Percentiles rank a stretch among this genome's conserved stretches.
Evolutionary conservation across 805 yeast species (phyloP).

Genomic region (Cyberlindnera xishuangbannaensis): DNA sequence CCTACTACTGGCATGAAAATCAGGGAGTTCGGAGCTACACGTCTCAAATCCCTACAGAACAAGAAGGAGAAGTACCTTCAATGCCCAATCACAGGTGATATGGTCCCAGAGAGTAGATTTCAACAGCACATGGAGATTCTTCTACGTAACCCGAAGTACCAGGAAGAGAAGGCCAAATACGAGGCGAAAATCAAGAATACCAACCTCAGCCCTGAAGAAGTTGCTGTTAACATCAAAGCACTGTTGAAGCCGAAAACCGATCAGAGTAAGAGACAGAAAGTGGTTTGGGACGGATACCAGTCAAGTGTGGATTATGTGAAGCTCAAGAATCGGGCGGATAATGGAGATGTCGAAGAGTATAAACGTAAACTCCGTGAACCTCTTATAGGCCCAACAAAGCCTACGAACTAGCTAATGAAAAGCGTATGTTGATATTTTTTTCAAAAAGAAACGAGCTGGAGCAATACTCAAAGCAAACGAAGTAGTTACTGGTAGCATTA

Average conservation of each 20-base stretch:
- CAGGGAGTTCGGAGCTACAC: constrained; percentile 64
- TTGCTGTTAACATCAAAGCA: constrained; percentile 53
- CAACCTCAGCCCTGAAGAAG: constrained; percentile 51
- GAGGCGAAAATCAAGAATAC: constrained; percentile 48
- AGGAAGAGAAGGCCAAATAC: constrained; percentile 55
- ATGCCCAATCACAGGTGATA: constrained; percentile 76
- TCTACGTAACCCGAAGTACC: constrained; percentile 73
- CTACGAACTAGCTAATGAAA: no score
- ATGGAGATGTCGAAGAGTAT: constrained; percentile 23
- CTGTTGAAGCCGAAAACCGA: constrained; percentile 29
- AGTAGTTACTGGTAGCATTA: no score
- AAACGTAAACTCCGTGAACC: constrained; percentile 16
- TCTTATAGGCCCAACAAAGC: constrained; percentile 11
- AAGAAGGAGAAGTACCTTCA: constrained; percentile 37
- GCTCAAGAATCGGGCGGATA: constrained; percentile 14
- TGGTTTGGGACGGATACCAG: constrained; percentile 31
- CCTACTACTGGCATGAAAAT: constrained; percentile 51
- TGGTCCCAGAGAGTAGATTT: constrained; percentile 65
- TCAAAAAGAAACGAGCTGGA: no score
- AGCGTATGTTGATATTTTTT: no score
- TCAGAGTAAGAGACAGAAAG: constrained; percentile 24
- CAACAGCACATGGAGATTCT: constrained; percentile 65
- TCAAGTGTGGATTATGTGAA: constrained; percentile 24
- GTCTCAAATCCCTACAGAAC: constrained; percentile 36
- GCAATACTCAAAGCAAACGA: no score